Evolutionary conservation across 345 rosid genomes (phyloP).

Genomic region (Schrenkiella parvula): DNA sequence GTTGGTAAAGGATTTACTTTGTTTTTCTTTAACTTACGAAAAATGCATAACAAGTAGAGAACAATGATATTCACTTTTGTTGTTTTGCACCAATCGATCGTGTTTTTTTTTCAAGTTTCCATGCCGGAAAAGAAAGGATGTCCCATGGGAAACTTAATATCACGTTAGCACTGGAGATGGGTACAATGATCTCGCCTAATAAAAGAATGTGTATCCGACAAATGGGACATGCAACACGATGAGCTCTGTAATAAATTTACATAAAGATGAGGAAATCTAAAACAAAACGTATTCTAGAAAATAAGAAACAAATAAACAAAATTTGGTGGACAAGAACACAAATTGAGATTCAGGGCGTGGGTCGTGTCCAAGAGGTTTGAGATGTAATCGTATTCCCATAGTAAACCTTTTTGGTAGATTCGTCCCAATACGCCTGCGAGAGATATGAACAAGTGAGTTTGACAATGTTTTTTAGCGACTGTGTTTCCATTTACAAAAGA

Average conservation of each 20-base stretch:
- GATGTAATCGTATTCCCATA: constrained; percentile 35
- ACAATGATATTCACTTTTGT: not conserved
- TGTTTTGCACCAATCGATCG: not conserved
- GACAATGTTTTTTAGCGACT: not conserved
- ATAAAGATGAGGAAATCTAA: not conserved
- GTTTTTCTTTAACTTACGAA: not conserved
- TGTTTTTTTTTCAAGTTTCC: not conserved
- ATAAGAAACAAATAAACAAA: not conserved
- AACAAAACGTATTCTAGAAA: not conserved
- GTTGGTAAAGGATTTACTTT: not conserved
- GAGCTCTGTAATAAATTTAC: constrained; percentile 18
- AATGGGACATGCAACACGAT: not conserved
- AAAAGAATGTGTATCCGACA: not conserved
- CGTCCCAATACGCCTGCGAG: constrained; percentile 40
- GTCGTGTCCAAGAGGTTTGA: constrained; percentile 36
- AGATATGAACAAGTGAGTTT: not conserved
- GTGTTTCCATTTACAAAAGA: not conserved
- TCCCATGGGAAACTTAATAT: not conserved
- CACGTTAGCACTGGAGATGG: not conserved
- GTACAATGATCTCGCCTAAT: not conserved
- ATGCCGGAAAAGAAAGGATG: not conserved
- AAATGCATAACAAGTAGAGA: not conserved
- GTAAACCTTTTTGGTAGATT: constrained; percentile 29
- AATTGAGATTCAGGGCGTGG: constrained; percentile 2
- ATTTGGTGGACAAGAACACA: not conserved